These are phyloP conservation scores for Forsythia suspensa DNA, from an alignment of 257 asterid genomes.

Conservation along the genomic window DNA sequence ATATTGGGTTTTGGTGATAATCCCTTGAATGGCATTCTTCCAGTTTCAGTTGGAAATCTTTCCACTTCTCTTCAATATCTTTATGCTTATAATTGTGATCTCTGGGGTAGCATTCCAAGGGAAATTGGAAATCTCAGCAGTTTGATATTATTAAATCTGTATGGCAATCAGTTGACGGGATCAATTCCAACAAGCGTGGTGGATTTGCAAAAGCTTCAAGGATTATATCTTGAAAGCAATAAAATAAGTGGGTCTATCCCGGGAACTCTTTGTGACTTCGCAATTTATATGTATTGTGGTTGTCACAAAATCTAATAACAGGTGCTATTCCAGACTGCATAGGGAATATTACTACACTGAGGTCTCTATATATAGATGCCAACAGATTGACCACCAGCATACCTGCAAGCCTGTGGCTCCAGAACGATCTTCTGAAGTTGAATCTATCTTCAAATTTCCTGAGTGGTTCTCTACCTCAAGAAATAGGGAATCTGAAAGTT, in stretches of 20 bases:
- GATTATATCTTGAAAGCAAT: background rate
- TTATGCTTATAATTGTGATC: background rate
- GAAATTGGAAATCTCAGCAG: conserved; percentile 25
- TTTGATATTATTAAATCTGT: background rate
- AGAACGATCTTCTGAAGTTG: conserved; percentile 14
- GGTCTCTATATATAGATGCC: background rate
- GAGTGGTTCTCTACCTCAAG: conserved; percentile 17
- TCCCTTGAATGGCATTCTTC: conserved; percentile 21
- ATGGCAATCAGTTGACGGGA: conserved; percentile 7
- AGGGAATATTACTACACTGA: conserved; percentile 19
- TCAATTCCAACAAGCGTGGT: conserved; percentile 5
- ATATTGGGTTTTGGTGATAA: background rate
- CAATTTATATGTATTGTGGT: background rate
- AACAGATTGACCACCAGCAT: conserved; percentile 22
- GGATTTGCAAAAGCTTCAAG: conserved; percentile 17
- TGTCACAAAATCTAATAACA: conserved; percentile 2
- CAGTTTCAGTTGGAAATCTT: conserved; percentile 25
- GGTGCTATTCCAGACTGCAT: conserved; percentile 28
- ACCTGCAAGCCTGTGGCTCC: conserved; percentile 22
- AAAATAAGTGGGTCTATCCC: conserved; percentile 22
- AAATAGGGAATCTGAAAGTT: conserved; percentile 13
- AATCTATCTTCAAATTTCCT: conserved; percentile 24
- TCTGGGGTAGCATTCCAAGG: conserved; percentile 20
- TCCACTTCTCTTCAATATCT: conserved; percentile 22
- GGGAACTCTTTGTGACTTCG: background rate